Conservation (phyloP, 345 rosid genomes). For the Citrus cavaleriei region DNA sequence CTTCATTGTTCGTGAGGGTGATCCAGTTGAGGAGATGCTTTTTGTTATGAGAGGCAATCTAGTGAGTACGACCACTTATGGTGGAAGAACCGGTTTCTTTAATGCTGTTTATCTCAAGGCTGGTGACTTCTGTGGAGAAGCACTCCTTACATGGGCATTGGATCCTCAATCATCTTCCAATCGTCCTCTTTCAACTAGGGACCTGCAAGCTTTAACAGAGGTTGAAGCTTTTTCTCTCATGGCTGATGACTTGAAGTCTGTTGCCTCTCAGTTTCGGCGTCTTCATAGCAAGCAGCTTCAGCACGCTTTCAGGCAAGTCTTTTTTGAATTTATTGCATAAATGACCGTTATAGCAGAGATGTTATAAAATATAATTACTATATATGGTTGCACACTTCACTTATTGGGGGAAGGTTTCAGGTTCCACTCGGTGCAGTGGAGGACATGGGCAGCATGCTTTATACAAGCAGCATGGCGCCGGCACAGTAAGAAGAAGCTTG, state of each 20-base stretch:
- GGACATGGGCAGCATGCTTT: conserved; percentile 81
- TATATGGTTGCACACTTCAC: background rate
- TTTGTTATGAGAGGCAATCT: conserved; percentile 64
- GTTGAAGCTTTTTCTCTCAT: conserved; percentile 70
- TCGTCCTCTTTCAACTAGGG: conserved; percentile 63
- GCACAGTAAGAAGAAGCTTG: conserved; percentile 49
- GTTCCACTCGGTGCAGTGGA: conserved; percentile 70
- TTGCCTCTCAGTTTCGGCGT: conserved; percentile 65
- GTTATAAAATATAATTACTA: too few species aligned
- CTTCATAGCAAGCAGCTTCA: conserved; percentile 63
- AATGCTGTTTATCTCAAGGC: conserved; percentile 49
- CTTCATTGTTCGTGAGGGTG: conserved; percentile 54
- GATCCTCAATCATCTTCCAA: conserved; percentile 58
- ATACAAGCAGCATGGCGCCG: conserved; percentile 85
- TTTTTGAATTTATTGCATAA: background rate
- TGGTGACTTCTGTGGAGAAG: conserved; percentile 81
- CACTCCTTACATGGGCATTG: conserved; percentile 69
- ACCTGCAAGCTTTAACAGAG: conserved; percentile 57
- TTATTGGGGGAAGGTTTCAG: conserved; percentile 24
- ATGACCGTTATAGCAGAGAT: too few species aligned
- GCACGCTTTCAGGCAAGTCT: conserved; percentile 56
- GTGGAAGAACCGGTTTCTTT: conserved; percentile 66
- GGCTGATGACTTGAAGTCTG: conserved; percentile 63
- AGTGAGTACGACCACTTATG: conserved; percentile 55
- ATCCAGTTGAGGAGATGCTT: conserved; percentile 73